These are phyloP conservation scores for Eutypa lata DNA, from an alignment of 2,329 filamentous ascomycete species.

Conservation along the genomic window DNA sequence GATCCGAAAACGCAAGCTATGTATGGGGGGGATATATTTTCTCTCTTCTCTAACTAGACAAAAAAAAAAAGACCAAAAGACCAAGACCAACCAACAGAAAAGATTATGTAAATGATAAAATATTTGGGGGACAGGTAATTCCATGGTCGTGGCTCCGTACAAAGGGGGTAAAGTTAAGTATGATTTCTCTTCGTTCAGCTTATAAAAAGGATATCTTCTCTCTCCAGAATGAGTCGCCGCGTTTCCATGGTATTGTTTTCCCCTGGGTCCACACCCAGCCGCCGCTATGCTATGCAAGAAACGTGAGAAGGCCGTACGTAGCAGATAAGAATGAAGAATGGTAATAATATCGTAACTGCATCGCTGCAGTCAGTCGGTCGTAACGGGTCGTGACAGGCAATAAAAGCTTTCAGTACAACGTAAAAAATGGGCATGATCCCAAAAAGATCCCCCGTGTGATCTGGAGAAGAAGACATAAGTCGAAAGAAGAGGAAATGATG, in stretches of 20 bases:
- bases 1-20: neutral
- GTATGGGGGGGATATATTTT: neutral
- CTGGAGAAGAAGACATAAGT: constrained; percentile 13
- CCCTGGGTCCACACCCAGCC: neutral
- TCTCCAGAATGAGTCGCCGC: neutral
- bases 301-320: neutral
- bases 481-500: constrained; percentile 5
- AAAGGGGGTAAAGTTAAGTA: neutral
- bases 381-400: constrained; percentile 20
- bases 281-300: neutral
- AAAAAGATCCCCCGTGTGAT: neutral
- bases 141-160: too few relatives aligned
- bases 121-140: too few relatives aligned
- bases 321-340: neutral
- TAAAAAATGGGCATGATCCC: neutral
- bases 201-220: neutral
- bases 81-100: too few relatives aligned
- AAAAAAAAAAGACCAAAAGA: neutral
- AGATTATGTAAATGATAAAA: too few relatives aligned
- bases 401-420: constrained; percentile 11
- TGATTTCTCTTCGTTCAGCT: neutral
- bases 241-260: neutral
- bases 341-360: neutral
- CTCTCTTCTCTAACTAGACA: neutral
- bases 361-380: constrained; percentile 5